Base-by-base conservation (phyloP, 1,139 yeast species). In the Arxiozyma telluris region DNA sequence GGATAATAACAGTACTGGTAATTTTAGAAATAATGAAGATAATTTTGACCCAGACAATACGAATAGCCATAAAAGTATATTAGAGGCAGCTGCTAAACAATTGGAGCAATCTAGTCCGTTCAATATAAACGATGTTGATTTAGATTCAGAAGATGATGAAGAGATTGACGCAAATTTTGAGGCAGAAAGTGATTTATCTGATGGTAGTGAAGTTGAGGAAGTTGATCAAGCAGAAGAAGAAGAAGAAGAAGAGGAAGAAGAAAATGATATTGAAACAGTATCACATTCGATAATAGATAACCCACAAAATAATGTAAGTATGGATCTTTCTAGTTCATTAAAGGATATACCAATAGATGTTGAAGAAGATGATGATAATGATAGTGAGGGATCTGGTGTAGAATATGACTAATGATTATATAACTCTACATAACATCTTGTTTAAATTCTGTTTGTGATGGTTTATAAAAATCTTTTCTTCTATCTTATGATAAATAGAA, bases 301-400 rank as follows among this genome's bases (percentile, higher is more conserved):
- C 21, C n/a, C 41, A 50, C 39, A 34, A 15, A 12, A 12, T 34
- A 53, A 41, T 20, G 21, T 21, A 47, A 18, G 18, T 49, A 51
- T 38, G 17, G 42, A 50, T 48, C 9, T 25, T 12, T 41, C 60
- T 4, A 60, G 62, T 27, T 70, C 61, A 4, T 62, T 64, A 11
- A 71, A 63, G 41, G 61, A 59, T 38, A 61, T 63, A 38, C 62
- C 64, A 15, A 62, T 66, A 20, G 63, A 61, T 44, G 44, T 64
- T 41, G 63, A 62, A 25, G 61, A 59, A 15, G 62, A 58, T 18
- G 63, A 58, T 1, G 62, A 27, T 6, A 66, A 59, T 7, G 77
- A 55, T 73, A 82, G 67, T 65, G 77, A 65, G 68, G 74, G 63
- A 68, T 76, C 59, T 65, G 70, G 71, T 69, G 78, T 64, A 67